Base-by-base conservation (phyloP, 805 yeast genomes). In the Schwanniomyces sp. region DNA sequence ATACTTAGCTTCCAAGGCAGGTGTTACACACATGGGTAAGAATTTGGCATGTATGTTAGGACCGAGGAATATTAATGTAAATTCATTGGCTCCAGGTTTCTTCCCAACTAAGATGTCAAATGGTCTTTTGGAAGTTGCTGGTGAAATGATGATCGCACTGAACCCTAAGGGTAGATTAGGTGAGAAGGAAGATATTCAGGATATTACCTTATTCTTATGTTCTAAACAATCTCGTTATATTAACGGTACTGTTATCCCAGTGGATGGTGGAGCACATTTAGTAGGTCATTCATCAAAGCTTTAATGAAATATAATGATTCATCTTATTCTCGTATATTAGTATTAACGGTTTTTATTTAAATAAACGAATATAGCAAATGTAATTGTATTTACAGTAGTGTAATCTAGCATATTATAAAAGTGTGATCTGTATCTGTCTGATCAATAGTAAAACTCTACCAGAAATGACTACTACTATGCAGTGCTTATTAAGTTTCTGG, bases 41-140 rank as follows among this genome's bases (percentile, higher is more conserved):
- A 66, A 75, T 48, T 74, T 86, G 55, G 87, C 91, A 2, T 63
- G 78, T 36, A 85, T 83, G 58, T 72, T 86, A 56, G 91, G 88
- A 1, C 85, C 84, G 5, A 68, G 74, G 39, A 79, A 85, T 66
- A 79, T 86, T 57, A 85, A 81, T 41, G 90, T 85, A 48, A 86
- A 86, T 66, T 70, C 81, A 10, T 63, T 86, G 52, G 89, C 90
- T 6, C 91, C 91, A 0, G 92, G 92, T 0, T 86, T 84, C 62
- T 83, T 86, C 76, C 88, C 88, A 17, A 76, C 86, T 16, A 86
- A 83, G 64, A 85, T 86, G 91, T 76, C 89, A 36, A 75, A 80
- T 50, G 91, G 89, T 0, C 54, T 86, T 41, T 67, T 86, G 41
- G 78, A 71, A 34, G 69, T 64, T 44, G 70, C 78, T 18, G 83